Conservation (phyloP, 163 green algal species). For the Chlorella variabilis region DNA sequence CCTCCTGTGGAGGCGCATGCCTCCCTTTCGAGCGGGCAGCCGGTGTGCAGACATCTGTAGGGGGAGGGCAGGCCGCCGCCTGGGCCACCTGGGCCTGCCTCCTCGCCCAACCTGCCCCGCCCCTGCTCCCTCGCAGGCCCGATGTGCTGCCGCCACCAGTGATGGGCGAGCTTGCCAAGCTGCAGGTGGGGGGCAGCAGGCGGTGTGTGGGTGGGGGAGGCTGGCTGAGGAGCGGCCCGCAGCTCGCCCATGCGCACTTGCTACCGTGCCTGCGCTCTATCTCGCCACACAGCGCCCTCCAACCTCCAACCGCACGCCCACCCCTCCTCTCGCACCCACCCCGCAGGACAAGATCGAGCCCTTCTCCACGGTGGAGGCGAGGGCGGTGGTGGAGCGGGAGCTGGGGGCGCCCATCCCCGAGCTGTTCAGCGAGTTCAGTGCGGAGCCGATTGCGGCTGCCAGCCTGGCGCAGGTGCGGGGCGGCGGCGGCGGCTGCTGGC, state of each 20-base stretch:
- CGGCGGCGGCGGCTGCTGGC: too few relatives aligned
- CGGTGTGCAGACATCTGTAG: too few relatives aligned
- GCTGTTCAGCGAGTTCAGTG: conserved; percentile 83
- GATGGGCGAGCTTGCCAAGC: conserved; percentile 75
- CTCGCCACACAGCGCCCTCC: background rate
- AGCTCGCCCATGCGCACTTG: background rate
- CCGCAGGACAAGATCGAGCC: conserved; percentile 71
- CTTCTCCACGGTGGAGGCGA: conserved; percentile 73
- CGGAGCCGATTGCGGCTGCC: conserved; percentile 89
- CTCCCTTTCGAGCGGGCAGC: too few relatives aligned
- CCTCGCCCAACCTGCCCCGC: too few relatives aligned
- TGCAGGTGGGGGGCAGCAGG: conserved; percentile 52
- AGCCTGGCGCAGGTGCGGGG: conserved; percentile 81
- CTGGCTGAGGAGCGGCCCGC: background rate
- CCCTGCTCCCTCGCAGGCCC: conserved; percentile 58
- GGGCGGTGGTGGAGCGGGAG: conserved; percentile 87
- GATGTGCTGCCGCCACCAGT: conserved; percentile 89
- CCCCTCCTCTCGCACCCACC: background rate
- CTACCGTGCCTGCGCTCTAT: too few relatives aligned
- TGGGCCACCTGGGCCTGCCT: too few relatives aligned
- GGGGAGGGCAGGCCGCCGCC: too few relatives aligned
- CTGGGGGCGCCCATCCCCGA: conserved; percentile 76
- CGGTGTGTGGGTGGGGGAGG: background rate
- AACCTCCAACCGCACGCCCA: too few relatives aligned
- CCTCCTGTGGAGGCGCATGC: too few relatives aligned